phyloP scores from a whole-genome alignment of 257 asterid genomes.

The Scutellaria baicalensis region DNA sequence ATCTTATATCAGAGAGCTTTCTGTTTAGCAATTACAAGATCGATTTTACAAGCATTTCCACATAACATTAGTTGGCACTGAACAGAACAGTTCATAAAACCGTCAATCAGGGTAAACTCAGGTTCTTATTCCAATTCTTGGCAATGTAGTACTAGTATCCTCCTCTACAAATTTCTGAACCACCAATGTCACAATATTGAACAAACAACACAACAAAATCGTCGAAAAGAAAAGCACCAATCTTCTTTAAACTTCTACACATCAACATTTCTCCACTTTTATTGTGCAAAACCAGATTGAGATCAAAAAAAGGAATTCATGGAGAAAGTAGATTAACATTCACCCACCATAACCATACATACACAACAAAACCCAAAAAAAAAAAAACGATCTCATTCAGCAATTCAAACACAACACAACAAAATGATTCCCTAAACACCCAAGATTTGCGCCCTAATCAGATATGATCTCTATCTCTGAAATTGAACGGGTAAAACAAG shows the following conservation, averaged over 20 bases:
- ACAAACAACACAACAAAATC: not conserved
- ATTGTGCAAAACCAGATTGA: not conserved
- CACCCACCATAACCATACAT: not conserved
- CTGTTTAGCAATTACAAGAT: not conserved
- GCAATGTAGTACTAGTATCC: not conserved
- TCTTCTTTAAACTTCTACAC: not conserved
- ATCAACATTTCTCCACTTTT: not conserved
- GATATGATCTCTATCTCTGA: not conserved
- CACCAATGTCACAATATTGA: not conserved
- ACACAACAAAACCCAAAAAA: not conserved
- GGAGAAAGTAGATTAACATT: not conserved
- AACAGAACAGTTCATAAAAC: not conserved
- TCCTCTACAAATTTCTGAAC: not conserved
- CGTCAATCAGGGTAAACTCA: not conserved
- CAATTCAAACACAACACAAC: not conserved
- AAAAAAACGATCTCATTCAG: not conserved
- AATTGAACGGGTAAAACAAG: not conserved
- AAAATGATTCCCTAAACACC: conserved; percentile 5
- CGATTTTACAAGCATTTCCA: not conserved
- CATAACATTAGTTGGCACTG: not conserved
- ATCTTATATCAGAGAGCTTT: not conserved
- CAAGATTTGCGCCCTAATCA: not conserved
- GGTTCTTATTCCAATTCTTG: not conserved
- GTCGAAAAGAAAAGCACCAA: not conserved
- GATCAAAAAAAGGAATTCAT: not conserved